Evolutionary conservation across 2,329 filamentous ascomycete genomes (phyloP).

Genomic region (Xylaria sp.): DNA sequence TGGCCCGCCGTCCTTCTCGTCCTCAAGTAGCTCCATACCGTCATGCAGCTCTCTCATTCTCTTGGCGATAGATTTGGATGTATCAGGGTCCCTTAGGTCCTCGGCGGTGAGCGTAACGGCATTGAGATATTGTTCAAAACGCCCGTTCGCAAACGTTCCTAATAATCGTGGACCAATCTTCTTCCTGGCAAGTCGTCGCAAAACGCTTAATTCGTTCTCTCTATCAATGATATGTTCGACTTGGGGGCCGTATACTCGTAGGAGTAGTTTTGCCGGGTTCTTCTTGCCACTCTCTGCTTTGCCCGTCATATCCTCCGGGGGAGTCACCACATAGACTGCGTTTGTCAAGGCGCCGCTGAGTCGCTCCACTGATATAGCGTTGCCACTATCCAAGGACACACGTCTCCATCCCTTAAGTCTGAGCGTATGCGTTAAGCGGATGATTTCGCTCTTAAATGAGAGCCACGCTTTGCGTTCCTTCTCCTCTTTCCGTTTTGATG

Average conservation of each 20-base stretch:
- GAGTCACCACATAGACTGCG: slow-evolving; percentile 92
- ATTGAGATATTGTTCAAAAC: slow-evolving; percentile 94
- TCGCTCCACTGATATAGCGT: slow-evolving; percentile 75
- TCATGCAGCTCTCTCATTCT: slow-evolving; percentile 97
- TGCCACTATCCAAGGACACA: slow-evolving; percentile 76
- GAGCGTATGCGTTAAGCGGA: slow-evolving; percentile 88
- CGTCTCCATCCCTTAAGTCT: slow-evolving; percentile 91
- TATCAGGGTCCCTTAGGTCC: slow-evolving; percentile 82
- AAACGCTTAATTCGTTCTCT: slow-evolving; percentile 86
- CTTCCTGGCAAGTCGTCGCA: slow-evolving; percentile 86
- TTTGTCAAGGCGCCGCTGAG: slow-evolving; percentile 95
- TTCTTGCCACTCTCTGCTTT: slow-evolving; percentile 54
- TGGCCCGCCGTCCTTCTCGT: slow-evolving; percentile 81
- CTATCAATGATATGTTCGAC: slow-evolving; percentile 96
- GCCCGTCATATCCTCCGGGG: slow-evolving; percentile 70
- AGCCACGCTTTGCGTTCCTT: slow-evolving; percentile 83
- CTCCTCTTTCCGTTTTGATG: slow-evolving; percentile 59
- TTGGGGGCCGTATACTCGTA: slow-evolving; percentile 94
- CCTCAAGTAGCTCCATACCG: slow-evolving; percentile 84
- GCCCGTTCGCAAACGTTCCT: slow-evolving; percentile 92
- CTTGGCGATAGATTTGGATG: slow-evolving; percentile 93
- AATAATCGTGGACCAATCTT: slow-evolving; percentile 91
- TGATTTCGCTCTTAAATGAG: slow-evolving; percentile 91
- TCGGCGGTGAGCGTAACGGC: slow-evolving; percentile 80
- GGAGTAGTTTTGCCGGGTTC: slow-evolving; percentile 74